phyloP scores from a whole-genome alignment of 2,329 filamentous ascomycete genomes.

The Penicillium olsonii region DNA sequence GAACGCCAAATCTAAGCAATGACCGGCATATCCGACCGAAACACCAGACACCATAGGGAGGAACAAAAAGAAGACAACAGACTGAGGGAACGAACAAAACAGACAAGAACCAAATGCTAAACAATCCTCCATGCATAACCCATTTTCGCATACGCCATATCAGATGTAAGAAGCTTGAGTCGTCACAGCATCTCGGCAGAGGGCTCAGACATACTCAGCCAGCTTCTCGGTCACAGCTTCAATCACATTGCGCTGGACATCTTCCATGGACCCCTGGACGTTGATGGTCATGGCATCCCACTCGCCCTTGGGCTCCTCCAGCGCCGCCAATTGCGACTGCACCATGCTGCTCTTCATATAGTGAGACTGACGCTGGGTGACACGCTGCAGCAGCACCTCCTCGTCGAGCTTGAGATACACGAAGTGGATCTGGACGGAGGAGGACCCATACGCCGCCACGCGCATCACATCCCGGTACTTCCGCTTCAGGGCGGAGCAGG shows the following conservation, averaged over 20 bases:
- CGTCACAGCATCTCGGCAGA: conserved; percentile 2
- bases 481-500: conserved; percentile 93
- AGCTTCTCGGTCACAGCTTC: conserved; percentile 59
- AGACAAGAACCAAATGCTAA: conserved; percentile 9
- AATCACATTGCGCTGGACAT: conserved; percentile 64
- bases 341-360: conserved; percentile 98
- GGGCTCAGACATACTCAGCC: conserved; percentile 40
- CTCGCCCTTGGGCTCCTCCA: conserved; percentile 82
- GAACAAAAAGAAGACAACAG: conserved; percentile 1
- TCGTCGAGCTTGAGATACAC: conserved; percentile 84
- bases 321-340: conserved; percentile 80
- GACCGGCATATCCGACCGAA: conserved; percentile 1
- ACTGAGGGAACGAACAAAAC: too few relatives aligned
- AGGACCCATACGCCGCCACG: conserved; percentile 73
- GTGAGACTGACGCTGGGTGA: conserved; percentile 74
- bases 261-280: conserved; percentile 53
- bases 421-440: conserved; percentile 80
- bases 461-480: conserved; percentile 94
- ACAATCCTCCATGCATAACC: conserved; percentile 11
- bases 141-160: conserved; percentile 5
- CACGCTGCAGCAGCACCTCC: conserved; percentile 72
- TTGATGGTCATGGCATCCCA: conserved; percentile 72
- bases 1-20: conserved; percentile 11
- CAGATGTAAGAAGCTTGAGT: background rate
- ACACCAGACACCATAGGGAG: conserved; percentile 9